Conservation (phyloP, 202 grass and related monocot genomes). For the Schoenoplectus tabernaemontani region DNA sequence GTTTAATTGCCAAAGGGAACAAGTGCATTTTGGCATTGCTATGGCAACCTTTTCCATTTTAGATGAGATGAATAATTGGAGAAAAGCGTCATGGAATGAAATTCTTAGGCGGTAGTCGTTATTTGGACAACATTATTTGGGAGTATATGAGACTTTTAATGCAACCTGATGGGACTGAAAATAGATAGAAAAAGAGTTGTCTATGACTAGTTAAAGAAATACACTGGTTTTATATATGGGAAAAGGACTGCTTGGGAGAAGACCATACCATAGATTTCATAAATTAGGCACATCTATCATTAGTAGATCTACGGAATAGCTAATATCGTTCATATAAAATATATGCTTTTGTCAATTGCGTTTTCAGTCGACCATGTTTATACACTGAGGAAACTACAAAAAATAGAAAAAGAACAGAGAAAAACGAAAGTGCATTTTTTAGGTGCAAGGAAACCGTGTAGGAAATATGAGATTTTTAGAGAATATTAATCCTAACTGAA, state of each 20-base stretch:
- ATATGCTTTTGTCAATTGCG: not conserved
- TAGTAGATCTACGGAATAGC: not conserved
- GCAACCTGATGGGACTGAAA: not conserved
- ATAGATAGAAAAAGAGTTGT: not conserved
- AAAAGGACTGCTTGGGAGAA: not conserved
- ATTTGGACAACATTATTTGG: not conserved
- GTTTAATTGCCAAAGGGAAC: not conserved
- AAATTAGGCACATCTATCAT: not conserved
- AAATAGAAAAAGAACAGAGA: not conserved
- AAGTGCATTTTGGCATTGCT: not conserved
- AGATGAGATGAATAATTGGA: constrained; percentile 14
- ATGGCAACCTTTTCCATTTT: not conserved
- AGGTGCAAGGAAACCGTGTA: no score
- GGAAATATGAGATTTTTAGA: no score
- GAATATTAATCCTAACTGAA: no score
- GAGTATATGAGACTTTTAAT: not conserved
- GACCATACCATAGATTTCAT: not conserved
- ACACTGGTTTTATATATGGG: not conserved
- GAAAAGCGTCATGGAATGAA: constrained; percentile 6
- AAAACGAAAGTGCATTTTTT: not conserved
- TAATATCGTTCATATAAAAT: not conserved
- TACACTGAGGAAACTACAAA: not conserved
- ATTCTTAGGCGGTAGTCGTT: constrained; percentile 8
- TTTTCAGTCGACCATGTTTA: not conserved
- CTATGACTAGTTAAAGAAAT: not conserved